phyloP scores from a whole-genome alignment of 306 rosid species.

The Carpinus fangiana region DNA sequence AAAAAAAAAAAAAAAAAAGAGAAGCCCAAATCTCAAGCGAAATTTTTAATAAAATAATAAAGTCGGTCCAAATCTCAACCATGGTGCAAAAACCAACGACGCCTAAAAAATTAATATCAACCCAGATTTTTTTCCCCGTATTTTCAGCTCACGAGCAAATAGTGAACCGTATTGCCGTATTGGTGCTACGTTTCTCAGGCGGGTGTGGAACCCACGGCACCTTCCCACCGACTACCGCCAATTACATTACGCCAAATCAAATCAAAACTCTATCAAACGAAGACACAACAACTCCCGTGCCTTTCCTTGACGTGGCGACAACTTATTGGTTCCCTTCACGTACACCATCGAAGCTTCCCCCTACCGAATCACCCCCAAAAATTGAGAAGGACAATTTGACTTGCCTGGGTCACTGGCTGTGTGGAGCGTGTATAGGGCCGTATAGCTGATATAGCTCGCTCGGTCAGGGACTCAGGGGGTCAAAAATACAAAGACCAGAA shows the following conservation, averaged over 20 bases:
- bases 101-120: too few relatives aligned
- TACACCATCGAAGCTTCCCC: slow-evolving; percentile 38
- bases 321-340: slow-evolving; percentile 8
- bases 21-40: not conserved
- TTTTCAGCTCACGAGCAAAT: too few relatives aligned
- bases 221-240: slow-evolving; percentile 27
- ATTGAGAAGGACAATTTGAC: not conserved
- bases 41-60: not conserved
- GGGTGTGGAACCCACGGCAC: slow-evolving; percentile 22
- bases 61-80: slow-evolving; percentile 17
- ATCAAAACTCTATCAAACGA: not conserved
- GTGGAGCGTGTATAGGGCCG: too few relatives aligned
- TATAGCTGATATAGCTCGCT: too few relatives aligned
- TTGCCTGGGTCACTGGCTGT: not conserved
- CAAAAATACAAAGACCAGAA: slow-evolving; percentile 12
- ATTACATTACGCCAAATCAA: slow-evolving; percentile 22
- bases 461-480: not conserved
- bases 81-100: too few relatives aligned
- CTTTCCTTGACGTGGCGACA: slow-evolving; percentile 6
- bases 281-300: slow-evolving; percentile 1
- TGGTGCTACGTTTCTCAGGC: not conserved
- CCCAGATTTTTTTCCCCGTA: too few relatives aligned
- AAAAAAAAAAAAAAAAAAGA: too few relatives aligned
- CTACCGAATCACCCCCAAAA: slow-evolving; percentile 4
- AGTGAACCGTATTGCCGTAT: too few relatives aligned